Evolutionary conservation across 1,284 basidiomycete genomes (phyloP), one percentile per base, ranked within the genome.

Genomic region (Ustilago esculenta): DNA sequence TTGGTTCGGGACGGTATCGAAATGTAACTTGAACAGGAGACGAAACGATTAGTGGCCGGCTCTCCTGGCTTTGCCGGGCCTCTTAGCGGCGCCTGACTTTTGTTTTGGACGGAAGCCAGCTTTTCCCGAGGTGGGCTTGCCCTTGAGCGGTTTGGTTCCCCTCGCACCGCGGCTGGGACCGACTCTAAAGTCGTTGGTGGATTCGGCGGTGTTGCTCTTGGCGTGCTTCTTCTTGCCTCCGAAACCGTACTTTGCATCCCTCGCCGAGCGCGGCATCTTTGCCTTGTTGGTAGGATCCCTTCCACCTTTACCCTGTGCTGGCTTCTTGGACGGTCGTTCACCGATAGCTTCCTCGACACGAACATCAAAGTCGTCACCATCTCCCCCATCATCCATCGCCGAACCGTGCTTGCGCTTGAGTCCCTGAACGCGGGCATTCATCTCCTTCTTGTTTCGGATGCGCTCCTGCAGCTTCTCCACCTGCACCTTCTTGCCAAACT

Each of bases 401-500:
- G 46, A 90, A 1, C 52, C 50, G 12, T 57, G 60, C 25, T 65
- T 95, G 82, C 94, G 86, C 85, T 96, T 83, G 21, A 83, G 70
- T 7, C 76, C 73, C 34, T 79, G 71, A 20, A 83, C 72, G 25
- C 76, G 74, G 25, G 82, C 78, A 36, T 90, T 90, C 86, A 81
- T 92, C 89, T 59, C 91, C 89, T 92, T 94, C 87, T 94, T 87
- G 72, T 84, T 85, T 68, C 83, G 80, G 81, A 92, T 88, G 40
- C 92, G 84, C 84, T 92, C 90, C 80, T 90, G 88, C 74, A 89
- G 84, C 83, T 92, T 92, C 84, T 93, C 91, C 49, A 89, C 84
- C 83, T 94, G 92, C 20, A 98, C 93, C 83, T 97, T 92, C 83
- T 98, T 98, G 43, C 95, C 95, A 79, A 92, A 96, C 86, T 98